phyloP scores from a whole-genome alignment of 83 land plant species.

The Larix sibirica region DNA sequence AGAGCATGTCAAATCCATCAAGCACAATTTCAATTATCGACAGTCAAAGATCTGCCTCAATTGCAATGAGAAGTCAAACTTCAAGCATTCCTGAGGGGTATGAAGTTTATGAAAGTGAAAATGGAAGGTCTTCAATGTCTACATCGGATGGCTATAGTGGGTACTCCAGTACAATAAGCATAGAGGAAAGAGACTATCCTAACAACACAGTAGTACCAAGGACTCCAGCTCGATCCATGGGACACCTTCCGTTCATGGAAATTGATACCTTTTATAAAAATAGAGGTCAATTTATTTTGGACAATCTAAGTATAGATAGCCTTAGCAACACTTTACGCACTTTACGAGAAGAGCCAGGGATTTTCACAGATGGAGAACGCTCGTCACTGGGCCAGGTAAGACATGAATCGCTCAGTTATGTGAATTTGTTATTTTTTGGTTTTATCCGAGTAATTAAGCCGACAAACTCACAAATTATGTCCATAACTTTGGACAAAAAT shows the following conservation, averaged over 20 bases:
- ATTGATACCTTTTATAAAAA: too few species aligned
- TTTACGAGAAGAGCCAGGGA: neutral
- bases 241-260: neutral
- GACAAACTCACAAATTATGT: too few species aligned
- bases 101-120: neutral
- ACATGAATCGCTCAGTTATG: neutral
- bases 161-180: neutral
- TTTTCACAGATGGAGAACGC: neutral
- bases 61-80: neutral
- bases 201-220: neutral
- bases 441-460: too few species aligned
- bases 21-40: neutral
- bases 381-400: constrained; percentile 1
- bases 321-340: neutral
- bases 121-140: neutral
- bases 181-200: neutral
- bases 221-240: too few species aligned
- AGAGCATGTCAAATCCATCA: neutral
- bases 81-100: neutral
- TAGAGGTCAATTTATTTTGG: too few species aligned
- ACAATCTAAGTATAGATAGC: neutral
- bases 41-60: neutral
- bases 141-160: neutral
- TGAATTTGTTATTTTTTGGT: too few species aligned
- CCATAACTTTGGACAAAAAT: too few species aligned